These are phyloP conservation scores for Grosmannia clavigera DNA, from an alignment of 2,329 filamentous ascomycete species.

Conservation along the genomic window DNA sequence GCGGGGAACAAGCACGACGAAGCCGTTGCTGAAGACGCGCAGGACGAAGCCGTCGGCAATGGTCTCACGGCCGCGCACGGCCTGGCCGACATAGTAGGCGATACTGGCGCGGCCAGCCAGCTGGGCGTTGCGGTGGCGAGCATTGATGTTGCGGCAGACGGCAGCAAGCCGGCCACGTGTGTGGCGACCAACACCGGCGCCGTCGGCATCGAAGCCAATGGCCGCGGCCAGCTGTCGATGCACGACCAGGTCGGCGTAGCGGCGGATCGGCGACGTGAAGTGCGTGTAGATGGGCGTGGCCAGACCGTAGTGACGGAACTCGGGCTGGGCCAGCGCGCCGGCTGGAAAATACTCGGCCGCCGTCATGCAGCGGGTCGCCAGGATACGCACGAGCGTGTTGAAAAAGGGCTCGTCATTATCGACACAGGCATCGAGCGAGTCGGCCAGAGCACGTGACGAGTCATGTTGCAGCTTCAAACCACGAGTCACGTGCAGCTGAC, in stretches of 20 bases:
- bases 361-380: constrained; percentile 98
- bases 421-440: constrained; percentile 75
- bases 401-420: constrained; percentile 83
- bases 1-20: constrained; percentile 88
- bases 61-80: constrained; percentile 62
- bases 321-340: constrained; percentile 80
- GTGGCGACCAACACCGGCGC: constrained; percentile 69
- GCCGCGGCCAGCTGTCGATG: constrained; percentile 72
- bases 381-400: constrained; percentile 94
- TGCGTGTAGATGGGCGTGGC: constrained; percentile 97
- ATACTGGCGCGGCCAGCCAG: constrained; percentile 88
- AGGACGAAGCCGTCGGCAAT: constrained; percentile 79
- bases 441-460: constrained; percentile 84
- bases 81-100: constrained; percentile 96
- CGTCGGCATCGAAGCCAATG: constrained; percentile 90
- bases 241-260: constrained; percentile 92
- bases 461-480: constrained; percentile 70
- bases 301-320: constrained; percentile 94
- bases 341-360: constrained; percentile 97
- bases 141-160: constrained; percentile 97
- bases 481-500: constrained; percentile 62
- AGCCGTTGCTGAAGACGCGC: constrained; percentile 94
- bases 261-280: constrained; percentile 92
- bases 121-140: constrained; percentile 92
- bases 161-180: constrained; percentile 77